Base-by-base conservation (phyloP, 352 stramenopile species). In the Phytopythium sindhum region DNA sequence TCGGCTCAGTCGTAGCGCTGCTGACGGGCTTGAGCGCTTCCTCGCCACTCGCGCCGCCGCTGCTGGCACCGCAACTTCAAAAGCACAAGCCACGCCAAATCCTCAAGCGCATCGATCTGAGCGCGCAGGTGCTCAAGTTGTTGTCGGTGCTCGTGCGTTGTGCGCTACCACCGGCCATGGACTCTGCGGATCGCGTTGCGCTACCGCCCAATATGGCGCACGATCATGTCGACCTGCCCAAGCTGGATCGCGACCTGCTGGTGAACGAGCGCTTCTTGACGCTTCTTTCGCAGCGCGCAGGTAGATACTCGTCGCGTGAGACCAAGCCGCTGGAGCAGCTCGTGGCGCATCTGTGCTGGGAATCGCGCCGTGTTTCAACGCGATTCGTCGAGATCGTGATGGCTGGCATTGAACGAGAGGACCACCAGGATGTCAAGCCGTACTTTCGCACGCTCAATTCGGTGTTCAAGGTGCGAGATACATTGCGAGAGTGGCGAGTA, bases 351-450 rank as follows among this genome's bases (percentile, higher is more conserved):
- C 59, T 96, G 21, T 93, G 84, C 60, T 93, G 82, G 84, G 84
- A 94, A 61, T 92, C 84, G 66, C 77, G 72, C 1, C 74, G 67
- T 4, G 70, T 89, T 14, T 90, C 88, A 35, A 48, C 60, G 2
- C 63, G 77, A 19, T 89, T 92, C 39, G 56, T 91, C 45, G 71
- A 91, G 42, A 78, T 66, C 23, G 84, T 96, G 60, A 77, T 89
- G 58, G 68, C 82, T 37, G 86, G 83, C n/a, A 86, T 96, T 17
- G 81, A 95, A 61, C 65, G 69, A 31, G 79, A 93, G 56, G 86
- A 96, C 61, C 83, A 95, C 58, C 82, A 95, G 33, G 86, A 95
- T 47, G 75, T 96, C 52, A 96, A 96, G 52, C 71, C 86, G n/a
- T 95, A 90, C 50, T 95, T 96, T 61, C 88, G 88, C 15, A 91